These are phyloP conservation scores for Fusarium tricinctum DNA, from an alignment of 2,329 filamentous ascomycete species.

Conservation along the genomic window DNA sequence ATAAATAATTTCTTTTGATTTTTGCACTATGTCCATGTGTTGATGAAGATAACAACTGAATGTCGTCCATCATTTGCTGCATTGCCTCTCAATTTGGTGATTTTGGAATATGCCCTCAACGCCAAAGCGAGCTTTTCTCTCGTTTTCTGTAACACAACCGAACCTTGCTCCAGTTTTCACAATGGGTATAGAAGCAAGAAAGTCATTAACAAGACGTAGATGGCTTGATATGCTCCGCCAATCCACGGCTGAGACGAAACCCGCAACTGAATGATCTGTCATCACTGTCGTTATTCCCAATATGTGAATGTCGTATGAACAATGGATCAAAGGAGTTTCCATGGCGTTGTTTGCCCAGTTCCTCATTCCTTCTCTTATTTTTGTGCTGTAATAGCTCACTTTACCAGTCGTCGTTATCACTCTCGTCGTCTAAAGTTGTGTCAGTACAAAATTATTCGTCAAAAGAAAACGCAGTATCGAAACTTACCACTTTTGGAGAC, in stretches of 20 bases:
- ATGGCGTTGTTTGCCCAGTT: conserved; percentile 15
- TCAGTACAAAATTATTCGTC: conserved; percentile 18
- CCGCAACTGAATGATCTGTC: conserved; percentile 9
- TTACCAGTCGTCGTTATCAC: conserved; percentile 81
- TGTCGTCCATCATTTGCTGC: conserved; percentile 1
- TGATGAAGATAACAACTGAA: neutral
- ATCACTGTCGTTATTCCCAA: conserved; percentile 15
- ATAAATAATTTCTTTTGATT: conserved; percentile 26
- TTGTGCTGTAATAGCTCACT: conserved; percentile 15
- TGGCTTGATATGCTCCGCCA: conserved; percentile 16
- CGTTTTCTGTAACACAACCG: conserved; percentile 30
- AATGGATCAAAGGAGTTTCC: conserved; percentile 24
- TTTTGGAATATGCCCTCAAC: conserved; percentile 33
- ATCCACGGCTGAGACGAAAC: conserved; percentile 22
- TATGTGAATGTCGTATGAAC: conserved; percentile 19
- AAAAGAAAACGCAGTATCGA: neutral
- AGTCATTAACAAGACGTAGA: conserved; percentile 10
- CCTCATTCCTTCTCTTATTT: conserved; percentile 32
- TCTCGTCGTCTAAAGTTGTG: conserved; percentile 75
- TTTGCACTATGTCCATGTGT: conserved; percentile 13
- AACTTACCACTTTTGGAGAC: conserved; percentile 93
- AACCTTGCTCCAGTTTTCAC: conserved; percentile 27
- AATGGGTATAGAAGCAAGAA: conserved; percentile 33
- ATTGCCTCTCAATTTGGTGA: conserved; percentile 14
- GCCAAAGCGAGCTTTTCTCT: conserved; percentile 36